Conservation (phyloP, 2,329 filamentous ascomycete genomes). For the Aureobasidium sp. region DNA sequence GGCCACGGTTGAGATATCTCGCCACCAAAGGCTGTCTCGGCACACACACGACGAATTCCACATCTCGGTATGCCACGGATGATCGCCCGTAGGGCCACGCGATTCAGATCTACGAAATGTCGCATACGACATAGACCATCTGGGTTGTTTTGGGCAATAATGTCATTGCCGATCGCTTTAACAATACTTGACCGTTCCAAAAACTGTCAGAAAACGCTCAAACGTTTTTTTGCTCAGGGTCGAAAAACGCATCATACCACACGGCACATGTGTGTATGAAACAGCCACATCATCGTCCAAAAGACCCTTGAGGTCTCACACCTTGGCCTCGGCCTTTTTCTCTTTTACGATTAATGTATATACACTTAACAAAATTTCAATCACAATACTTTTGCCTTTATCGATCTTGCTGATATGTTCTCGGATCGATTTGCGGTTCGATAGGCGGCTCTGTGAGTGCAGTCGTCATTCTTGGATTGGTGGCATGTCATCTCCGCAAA, state of each 20-base stretch:
- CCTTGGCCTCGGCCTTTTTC: not conserved
- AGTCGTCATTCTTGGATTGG: not conserved
- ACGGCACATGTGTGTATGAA: not conserved
- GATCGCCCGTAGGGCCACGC: not conserved
- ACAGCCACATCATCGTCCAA: not conserved
- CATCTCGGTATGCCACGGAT: conserved; percentile 1
- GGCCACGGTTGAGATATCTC: not conserved
- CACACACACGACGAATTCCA: not conserved
- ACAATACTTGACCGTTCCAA: not conserved
- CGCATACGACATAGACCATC: not conserved
- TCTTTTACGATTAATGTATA: conserved; percentile 1
- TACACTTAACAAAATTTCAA: not conserved
- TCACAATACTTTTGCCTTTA: not conserved
- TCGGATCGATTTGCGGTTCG: not conserved
- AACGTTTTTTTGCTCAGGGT: not conserved
- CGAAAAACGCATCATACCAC: not conserved
- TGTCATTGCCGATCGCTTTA: conserved; percentile 2
- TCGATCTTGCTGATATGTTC: not conserved
- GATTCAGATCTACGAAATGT: not conserved
- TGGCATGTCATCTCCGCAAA: conserved; percentile 9
- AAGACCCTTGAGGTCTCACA: not conserved
- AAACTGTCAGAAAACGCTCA: not conserved
- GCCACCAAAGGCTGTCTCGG: not conserved
- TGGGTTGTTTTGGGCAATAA: not conserved
- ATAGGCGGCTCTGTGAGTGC: not conserved